Base-by-base conservation (phyloP, 108 stramenopile species). In the Halocafeteria seosinensis region DNA sequence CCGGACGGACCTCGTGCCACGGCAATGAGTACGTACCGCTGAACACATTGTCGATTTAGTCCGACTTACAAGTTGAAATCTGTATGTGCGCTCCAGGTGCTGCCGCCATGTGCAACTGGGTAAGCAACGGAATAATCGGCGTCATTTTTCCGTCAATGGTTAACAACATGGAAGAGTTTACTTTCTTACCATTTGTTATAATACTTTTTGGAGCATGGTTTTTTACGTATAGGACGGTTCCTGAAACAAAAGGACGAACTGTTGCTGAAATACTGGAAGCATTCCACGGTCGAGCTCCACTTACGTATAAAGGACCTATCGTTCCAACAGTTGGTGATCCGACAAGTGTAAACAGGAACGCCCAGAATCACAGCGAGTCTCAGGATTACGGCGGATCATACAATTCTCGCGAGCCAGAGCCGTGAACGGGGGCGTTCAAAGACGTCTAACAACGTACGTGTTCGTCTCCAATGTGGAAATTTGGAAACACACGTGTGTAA, bases 31-130 rank as follows among this genome's bases (percentile, higher is more conserved):
- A 5, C n/a, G n/a, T n/a, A n/a, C n/a, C n/a, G n/a, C n/a, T n/a
- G n/a, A n/a, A n/a, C n/a, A n/a, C n/a, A n/a, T n/a, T n/a, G n/a
- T n/a, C n/a, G n/a, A n/a, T 13, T 27, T 57, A 17, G 28, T 17
- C 17, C 29, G 32, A 31, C 28, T 27, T 9, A 27, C 55, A 9
- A 27, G 9, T 31, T 17, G 9, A 57, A 17, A 12, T 31, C 17
- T 31, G 32, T 13, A 12, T 57, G 17, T n/a, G n/a, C n/a, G n/a
- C n/a, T n/a, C n/a, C 24, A n/a, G n/a, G n/a, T n/a, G n/a, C 79
- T 12, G 85, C 76, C 38, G 76, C 68, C 38, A 85, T 87, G 74
- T 62, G 92, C 26, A 93, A 97, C 68, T 97, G 95, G 95, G 73
- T 68, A 5, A 87, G 80, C 73, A 92, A 91, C 77, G 87, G 91